Conservation (phyloP, 1,284 basidiomycete species). For the Malassezia cuniculi region DNA sequence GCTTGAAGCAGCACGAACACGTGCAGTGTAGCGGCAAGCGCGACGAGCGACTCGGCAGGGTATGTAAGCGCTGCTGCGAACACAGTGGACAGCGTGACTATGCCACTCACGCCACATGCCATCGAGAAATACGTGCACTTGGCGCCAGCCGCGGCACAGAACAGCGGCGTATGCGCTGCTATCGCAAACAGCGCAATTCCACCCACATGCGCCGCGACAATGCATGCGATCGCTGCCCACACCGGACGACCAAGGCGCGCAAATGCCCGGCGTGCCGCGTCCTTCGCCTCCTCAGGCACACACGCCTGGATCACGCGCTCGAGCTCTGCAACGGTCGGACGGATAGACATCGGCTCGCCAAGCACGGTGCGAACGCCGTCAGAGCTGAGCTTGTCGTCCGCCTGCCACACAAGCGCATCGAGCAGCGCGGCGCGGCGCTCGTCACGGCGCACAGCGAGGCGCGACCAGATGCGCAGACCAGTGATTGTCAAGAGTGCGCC, state of each 20-base stretch:
- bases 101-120: not conserved
- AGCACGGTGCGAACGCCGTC: not conserved
- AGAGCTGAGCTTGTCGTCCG: not conserved
- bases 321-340: not conserved
- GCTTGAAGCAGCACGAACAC: conserved; percentile 30
- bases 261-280: not conserved
- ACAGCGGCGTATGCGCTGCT: not conserved
- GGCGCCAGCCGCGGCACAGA: not conserved
- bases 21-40: conserved; percentile 19
- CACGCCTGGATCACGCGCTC: not conserved
- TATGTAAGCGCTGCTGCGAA: not conserved
- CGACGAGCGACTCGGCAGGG: not conserved
- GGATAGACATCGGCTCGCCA: not conserved
- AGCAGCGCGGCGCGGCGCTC: not conserved
- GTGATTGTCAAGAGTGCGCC: conserved; percentile 27
- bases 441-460: conserved; percentile 5
- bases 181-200: not conserved
- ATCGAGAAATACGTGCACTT: not conserved
- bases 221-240: not conserved
- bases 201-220: not conserved
- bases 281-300: not conserved
- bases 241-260: not conserved
- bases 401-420: not conserved
- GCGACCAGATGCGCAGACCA: conserved; percentile 17
- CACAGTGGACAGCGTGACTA: not conserved